phyloP scores from a whole-genome alignment of 148 eudicot species.

The Dianthus caryophyllus region DNA sequence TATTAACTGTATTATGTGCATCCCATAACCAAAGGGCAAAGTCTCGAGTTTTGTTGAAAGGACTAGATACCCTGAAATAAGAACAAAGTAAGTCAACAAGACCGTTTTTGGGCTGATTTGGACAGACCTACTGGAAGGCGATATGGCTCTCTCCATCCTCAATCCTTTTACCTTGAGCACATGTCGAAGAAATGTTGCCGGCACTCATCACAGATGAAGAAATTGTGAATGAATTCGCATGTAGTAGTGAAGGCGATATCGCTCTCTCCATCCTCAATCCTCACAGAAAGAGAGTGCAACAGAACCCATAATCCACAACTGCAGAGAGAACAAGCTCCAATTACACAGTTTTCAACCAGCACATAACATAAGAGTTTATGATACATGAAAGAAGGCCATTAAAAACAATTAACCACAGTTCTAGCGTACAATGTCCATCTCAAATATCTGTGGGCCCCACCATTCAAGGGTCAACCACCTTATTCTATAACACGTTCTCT shows the following conservation, averaged over 20 bases:
- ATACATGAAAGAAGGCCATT: too few species aligned
- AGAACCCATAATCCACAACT: constrained; percentile 98
- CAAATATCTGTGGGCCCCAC: too few species aligned
- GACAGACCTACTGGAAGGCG: too few species aligned
- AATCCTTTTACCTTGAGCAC: constrained; percentile 86
- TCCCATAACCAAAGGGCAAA: constrained; percentile 89
- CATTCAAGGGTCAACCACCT: too few species aligned
- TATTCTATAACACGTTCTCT: too few species aligned
- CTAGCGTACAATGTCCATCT: too few species aligned
- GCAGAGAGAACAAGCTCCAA: constrained; percentile 28
- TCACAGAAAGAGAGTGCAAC: constrained; percentile 89
- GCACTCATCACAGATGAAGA: constrained; percentile 93
- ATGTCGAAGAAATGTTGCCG: constrained; percentile 81
- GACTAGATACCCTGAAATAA: constrained; percentile 53
- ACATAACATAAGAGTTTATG: background rate
- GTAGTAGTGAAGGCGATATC: constrained; percentile 65
- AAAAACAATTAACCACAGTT: too few species aligned
- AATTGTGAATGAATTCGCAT: constrained; percentile 77
- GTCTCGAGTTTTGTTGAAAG: constrained; percentile 74
- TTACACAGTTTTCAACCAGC: background rate
- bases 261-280: constrained; percentile 85
- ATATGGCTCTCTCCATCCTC: too few species aligned
- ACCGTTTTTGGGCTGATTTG: too few species aligned
- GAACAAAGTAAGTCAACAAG: constrained; percentile 10
- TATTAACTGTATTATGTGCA: constrained; percentile 80